Base-by-base conservation (phyloP, 140 eudicot species). In the Flaveria floridana region DNA sequence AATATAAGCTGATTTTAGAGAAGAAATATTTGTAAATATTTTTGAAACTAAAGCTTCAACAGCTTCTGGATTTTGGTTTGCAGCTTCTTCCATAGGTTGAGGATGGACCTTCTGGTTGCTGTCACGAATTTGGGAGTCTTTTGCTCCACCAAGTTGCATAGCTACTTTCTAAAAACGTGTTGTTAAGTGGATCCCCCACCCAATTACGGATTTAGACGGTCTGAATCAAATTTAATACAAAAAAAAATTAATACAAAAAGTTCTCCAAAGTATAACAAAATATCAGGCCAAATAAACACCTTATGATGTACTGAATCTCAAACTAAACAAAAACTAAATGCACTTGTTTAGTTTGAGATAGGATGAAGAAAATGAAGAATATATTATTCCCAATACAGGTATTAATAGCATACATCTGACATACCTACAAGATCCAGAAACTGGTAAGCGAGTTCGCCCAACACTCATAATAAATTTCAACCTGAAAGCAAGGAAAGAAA, bases 81-180 rank as follows among this genome's bases (percentile, higher is more conserved):
- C 79, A 68, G 95, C 76, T 59, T 90, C 97, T 79, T 90, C 99
- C 97, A 94, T 94, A 47, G 97, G 97, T 84, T 94, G 99, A 18
- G 99, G 97, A 57, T 94, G 97, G 81, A 94, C 93, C 82, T 90
- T 94, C 69, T 88, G 97, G 91, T 82, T 88, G 89, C 77, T 88
- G 65, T 89, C 98, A 73, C 93, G 95, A 63, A 78, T 91, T 84
- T 88, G 97, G 77, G 87, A 71, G 77, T 93, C 98, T 77, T 76
- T 90, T 25, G 81, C 89, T 78, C 91, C 93, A 88, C 86, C 80
- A 76, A 89, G 91, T 88, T 88, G 99, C 99, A 93, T 93, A 88
- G 83, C 83, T 90, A 77, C 83, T 85, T 82, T 79, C 80, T 74
- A 64, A 15, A 44, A 62, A 66, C 72, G 65, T 78, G 61, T 34